Evolutionary conservation across 768 basidiomycete species (phyloP).

Genomic region (Suillus lakei): DNA sequence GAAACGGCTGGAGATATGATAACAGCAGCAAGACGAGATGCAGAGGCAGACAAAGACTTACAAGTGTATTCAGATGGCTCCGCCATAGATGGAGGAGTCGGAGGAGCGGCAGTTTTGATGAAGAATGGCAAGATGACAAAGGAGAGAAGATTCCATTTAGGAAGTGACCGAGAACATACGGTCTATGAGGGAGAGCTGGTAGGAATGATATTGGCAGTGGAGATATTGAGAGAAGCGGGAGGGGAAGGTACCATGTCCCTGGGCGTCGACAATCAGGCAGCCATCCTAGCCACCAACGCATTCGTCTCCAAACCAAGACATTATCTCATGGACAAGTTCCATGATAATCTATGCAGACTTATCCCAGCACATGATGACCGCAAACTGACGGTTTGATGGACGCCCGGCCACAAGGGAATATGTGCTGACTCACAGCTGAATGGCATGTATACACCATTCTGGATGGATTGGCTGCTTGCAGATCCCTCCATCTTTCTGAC

Average conservation of each 20-base stretch:
- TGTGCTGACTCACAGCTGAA: too few species aligned
- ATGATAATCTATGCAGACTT: not conserved
- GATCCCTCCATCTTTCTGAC: too few species aligned
- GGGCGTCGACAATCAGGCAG: slow-evolving; percentile 18
- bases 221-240: slow-evolving; percentile 23
- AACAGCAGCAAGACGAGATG: slow-evolving; percentile 12
- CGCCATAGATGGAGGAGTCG: slow-evolving; percentile 28
- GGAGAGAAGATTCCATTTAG: slow-evolving; percentile 24
- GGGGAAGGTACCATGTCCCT: not conserved
- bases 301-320: slow-evolving; percentile 4
- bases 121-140: slow-evolving; percentile 3
- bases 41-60: not conserved
- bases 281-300: slow-evolving; percentile 3
- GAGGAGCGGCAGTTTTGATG: slow-evolving; percentile 33
- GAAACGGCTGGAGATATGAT: slow-evolving; percentile 6
- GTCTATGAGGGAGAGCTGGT: slow-evolving; percentile 37
- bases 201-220: slow-evolving; percentile 29
- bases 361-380: too few species aligned
- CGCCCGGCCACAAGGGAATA: too few species aligned
- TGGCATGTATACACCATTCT: too few species aligned
- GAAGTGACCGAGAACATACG: slow-evolving; percentile 25
- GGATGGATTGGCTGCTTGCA: too few species aligned
- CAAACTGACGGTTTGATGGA: too few species aligned
- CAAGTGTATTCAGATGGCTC: slow-evolving; percentile 37
- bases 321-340: slow-evolving; percentile 5